Evolutionary conservation across 768 basidiomycete genomes (phyloP).

Genomic region (Boletus eberwhitei): DNA sequence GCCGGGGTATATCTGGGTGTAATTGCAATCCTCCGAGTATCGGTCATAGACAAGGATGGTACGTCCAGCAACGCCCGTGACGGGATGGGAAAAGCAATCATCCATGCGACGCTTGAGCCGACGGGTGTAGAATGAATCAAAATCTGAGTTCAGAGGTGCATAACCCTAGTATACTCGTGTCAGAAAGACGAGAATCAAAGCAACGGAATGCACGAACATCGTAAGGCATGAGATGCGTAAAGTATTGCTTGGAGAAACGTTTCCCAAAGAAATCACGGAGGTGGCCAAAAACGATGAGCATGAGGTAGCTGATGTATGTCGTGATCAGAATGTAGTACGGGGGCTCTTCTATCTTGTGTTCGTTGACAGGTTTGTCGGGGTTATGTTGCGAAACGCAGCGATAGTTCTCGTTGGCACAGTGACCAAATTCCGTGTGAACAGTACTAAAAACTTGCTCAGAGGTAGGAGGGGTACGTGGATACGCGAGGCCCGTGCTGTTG

Average conservation of each 20-base stretch:
- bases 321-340: conserved; percentile 90
- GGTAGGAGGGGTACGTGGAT: conserved; percentile 67
- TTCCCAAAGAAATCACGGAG: conserved; percentile 95
- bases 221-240: conserved; percentile 78
- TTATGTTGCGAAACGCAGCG: conserved; percentile 66
- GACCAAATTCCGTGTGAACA: conserved; percentile 89
- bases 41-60: conserved; percentile 87
- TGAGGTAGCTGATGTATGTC: conserved; percentile 90
- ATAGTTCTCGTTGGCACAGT: conserved; percentile 75
- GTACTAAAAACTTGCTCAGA: conserved; percentile 77
- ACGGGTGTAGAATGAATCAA: conserved; percentile 98
- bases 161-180: conserved; percentile 65
- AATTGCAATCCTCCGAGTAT: conserved; percentile 75
- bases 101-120: conserved; percentile 92
- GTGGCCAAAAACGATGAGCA: conserved; percentile 90
- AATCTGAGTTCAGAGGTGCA: conserved; percentile 95
- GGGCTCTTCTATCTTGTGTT: conserved; percentile 74
- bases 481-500: conserved; percentile 54
- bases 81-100: conserved; percentile 90
- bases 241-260: conserved; percentile 62
- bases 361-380: conserved; percentile 40
- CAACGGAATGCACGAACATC: conserved; percentile 55
- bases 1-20: conserved; percentile 74
- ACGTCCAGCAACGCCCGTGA: conserved; percentile 93
- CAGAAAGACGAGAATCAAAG: conserved; percentile 5